Conservation (phyloP, 2,329 filamentous ascomycete species). For the Chaetomium strumarium region DNA sequence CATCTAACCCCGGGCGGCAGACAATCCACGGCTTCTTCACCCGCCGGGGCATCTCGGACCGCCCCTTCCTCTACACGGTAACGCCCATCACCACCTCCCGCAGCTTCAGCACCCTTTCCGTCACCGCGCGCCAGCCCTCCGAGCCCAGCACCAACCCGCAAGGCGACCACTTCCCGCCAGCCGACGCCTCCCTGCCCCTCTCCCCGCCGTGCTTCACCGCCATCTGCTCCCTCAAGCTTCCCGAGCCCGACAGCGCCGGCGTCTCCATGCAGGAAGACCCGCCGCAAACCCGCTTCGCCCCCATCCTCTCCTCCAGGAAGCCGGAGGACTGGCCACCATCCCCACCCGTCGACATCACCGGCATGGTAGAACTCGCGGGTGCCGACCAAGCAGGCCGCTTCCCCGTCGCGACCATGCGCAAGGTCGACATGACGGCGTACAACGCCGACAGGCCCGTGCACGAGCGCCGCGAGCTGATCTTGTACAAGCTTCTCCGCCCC, state of each 20-base stretch:
- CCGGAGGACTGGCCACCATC: slow-evolving; percentile 40
- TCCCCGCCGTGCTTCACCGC: slow-evolving; percentile 45
- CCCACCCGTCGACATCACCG: slow-evolving; percentile 42
- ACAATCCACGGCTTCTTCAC: slow-evolving; percentile 53
- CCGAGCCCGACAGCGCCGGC: slow-evolving; percentile 31
- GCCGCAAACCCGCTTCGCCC: slow-evolving; percentile 38
- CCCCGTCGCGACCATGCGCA: slow-evolving; percentile 47
- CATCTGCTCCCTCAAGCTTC: slow-evolving; percentile 47
- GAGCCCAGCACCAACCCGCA: slow-evolving; percentile 32
- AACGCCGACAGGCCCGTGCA: slow-evolving; percentile 39
- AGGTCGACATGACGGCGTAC: slow-evolving; percentile 45
- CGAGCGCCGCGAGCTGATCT: slow-evolving; percentile 43
- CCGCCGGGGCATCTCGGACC: slow-evolving; percentile 39
- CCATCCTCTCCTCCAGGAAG: slow-evolving; percentile 34
- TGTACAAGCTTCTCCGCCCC: slow-evolving; percentile 44
- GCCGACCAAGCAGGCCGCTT: slow-evolving; percentile 38
- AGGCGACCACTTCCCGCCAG: slow-evolving; percentile 33
- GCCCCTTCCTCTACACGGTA: slow-evolving; percentile 50
- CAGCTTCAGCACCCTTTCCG: slow-evolving; percentile 44
- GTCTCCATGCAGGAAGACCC: slow-evolving; percentile 36
- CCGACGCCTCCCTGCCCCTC: slow-evolving; percentile 35
- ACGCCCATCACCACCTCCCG: slow-evolving; percentile 39
- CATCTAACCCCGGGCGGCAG: slow-evolving; percentile 28
- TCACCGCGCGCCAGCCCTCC: slow-evolving; percentile 44
- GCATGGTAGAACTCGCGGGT: slow-evolving; percentile 33